Percentiles rank a stretch among this genome's conserved stretches.
phyloP scores from a whole-genome alignment of 331 rosid species.

The Prunus yedoensis region DNA sequence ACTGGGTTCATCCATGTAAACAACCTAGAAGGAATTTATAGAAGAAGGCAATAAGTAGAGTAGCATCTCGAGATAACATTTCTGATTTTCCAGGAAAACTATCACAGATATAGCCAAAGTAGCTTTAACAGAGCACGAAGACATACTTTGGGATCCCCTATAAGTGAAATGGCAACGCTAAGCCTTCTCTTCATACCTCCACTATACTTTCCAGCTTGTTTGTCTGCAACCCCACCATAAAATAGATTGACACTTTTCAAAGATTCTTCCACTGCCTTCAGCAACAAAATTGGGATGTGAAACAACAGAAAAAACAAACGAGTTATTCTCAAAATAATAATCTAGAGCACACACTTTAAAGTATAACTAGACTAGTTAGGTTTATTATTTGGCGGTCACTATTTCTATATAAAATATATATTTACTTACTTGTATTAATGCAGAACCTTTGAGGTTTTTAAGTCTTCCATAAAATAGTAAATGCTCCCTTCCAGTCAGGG shows the following conservation, averaged over 20 bases:
- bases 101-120: not conserved
- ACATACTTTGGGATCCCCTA: slow-evolving; percentile 80
- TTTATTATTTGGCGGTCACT: not conserved
- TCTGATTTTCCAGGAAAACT: not conserved
- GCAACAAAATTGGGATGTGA: slow-evolving; percentile 7
- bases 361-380: not conserved
- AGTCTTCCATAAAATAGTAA: slow-evolving; percentile 85
- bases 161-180: slow-evolving; percentile 92
- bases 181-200: slow-evolving; percentile 99
- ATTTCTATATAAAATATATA: not conserved
- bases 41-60: slow-evolving; percentile 15
- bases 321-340: not conserved
- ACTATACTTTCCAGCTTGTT: slow-evolving; percentile 78
- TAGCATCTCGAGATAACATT: not conserved
- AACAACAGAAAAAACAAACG: not conserved
- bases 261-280: slow-evolving; percentile 96
- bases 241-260: slow-evolving; percentile 70
- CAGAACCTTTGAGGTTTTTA: slow-evolving; percentile 66
- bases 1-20: slow-evolving; percentile 98
- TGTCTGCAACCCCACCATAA: slow-evolving; percentile 85
- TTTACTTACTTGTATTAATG: slow-evolving; percentile 53
- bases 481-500: slow-evolving; percentile 85
- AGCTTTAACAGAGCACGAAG: slow-evolving; percentile 1
- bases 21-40: slow-evolving; percentile 47
- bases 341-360: too few relatives aligned